These are phyloP conservation scores for Fusarium decemcellulare DNA, from an alignment of 2,329 filamentous ascomycete genomes.

Conservation along the genomic window DNA sequence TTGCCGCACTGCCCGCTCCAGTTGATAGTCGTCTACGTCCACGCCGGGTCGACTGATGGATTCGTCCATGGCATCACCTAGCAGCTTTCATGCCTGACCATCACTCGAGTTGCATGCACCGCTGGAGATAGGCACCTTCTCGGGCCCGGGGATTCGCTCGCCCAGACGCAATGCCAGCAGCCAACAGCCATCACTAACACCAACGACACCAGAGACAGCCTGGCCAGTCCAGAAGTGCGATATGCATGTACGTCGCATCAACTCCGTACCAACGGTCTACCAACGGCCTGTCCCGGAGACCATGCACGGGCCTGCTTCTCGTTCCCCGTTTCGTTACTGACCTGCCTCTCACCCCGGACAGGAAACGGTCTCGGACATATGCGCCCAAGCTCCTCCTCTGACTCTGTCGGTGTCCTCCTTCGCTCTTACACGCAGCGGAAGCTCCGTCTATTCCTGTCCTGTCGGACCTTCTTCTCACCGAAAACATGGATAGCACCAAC, in stretches of 20 bases:
- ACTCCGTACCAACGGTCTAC: slow-evolving; percentile 1
- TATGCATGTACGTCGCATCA: slow-evolving; percentile 5
- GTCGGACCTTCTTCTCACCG: slow-evolving; percentile 7
- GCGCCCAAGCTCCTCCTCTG: slow-evolving; percentile 4
- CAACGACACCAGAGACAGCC: slow-evolving; percentile 9
- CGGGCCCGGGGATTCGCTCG: slow-evolving; percentile 12
- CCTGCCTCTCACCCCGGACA: neutral
- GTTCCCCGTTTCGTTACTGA: slow-evolving; percentile 19
- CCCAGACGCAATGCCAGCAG: slow-evolving; percentile 13
- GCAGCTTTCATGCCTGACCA: slow-evolving; percentile 16
- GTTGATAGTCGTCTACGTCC: slow-evolving; percentile 11
- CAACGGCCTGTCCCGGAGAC: slow-evolving; percentile 15
- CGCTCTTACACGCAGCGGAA: slow-evolving; percentile 8
- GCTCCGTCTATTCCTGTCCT: neutral
- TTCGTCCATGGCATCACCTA: slow-evolving; percentile 25
- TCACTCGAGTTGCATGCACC: slow-evolving; percentile 24
- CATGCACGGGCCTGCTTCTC: slow-evolving; percentile 27
- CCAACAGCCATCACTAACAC: slow-evolving; percentile 8
- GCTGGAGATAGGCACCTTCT: slow-evolving; percentile 12
- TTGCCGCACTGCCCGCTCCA: slow-evolving; percentile 15
- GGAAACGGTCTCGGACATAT: neutral
- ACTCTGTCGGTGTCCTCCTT: neutral
- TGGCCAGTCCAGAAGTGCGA: neutral
- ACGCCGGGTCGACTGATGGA: slow-evolving; percentile 12
- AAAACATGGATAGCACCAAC: neutral